Evolutionary conservation across 495 filamentous ascomycete species (phyloP).

Genomic region (Podospora bellae-mahoneyi): DNA sequence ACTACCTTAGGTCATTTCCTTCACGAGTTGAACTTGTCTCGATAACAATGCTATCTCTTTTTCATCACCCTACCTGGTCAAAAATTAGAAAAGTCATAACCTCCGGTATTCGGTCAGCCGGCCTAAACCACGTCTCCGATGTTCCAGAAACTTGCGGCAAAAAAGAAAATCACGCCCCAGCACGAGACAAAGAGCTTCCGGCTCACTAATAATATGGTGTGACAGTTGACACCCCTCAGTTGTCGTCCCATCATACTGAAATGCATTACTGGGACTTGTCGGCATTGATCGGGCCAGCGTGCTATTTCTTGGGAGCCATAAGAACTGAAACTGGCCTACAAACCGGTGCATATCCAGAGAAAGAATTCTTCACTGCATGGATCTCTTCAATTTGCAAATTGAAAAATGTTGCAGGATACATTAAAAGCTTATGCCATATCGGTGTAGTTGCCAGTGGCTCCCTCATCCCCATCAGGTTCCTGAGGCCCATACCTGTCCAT

Average conservation of each 20-base stretch:
- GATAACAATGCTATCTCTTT: background rate
- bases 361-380: too few species aligned
- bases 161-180: background rate
- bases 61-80: background rate
- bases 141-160: background rate
- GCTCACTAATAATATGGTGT: background rate
- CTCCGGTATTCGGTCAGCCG: background rate
- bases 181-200: background rate
- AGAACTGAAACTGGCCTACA: too few species aligned
- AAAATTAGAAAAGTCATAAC: background rate
- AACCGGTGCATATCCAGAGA: too few species aligned
- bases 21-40: background rate
- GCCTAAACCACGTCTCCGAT: background rate
- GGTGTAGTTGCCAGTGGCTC: background rate
- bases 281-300: background rate
- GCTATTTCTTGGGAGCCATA: background rate
- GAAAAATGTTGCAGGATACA: too few species aligned
- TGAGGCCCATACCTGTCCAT: constrained; percentile 22
- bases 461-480: background rate
- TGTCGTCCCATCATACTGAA: background rate
- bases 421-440: background rate
- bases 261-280: too few species aligned
- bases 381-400: too few species aligned
- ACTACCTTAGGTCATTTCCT: too few species aligned
- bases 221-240: background rate